These are phyloP conservation scores for Aspergillus sp. DNA, from an alignment of 2,329 filamentous ascomycete genomes.

Conservation along the genomic window DNA sequence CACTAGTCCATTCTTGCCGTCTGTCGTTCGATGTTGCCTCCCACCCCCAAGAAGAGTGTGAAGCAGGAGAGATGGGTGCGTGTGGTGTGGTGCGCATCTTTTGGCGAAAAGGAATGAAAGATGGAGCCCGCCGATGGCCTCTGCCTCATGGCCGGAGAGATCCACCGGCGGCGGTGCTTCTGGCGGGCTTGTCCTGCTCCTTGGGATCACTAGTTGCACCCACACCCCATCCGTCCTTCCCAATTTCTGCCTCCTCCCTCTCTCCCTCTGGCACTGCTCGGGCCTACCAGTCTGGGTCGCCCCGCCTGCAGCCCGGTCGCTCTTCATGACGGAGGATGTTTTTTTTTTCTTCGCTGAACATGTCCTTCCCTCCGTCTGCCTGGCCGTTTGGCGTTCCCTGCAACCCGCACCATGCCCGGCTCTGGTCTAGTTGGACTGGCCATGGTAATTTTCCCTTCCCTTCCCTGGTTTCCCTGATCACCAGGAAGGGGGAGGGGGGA, in stretches of 20 bases:
- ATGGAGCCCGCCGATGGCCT: conserved; percentile 21
- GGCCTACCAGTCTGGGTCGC: conserved; percentile 25
- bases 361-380: conserved; percentile 2
- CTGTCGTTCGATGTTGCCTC: neutral
- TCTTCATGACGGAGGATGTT: conserved; percentile 13
- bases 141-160: conserved; percentile 19
- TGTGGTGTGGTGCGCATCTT: too few relatives aligned
- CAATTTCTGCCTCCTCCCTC: conserved; percentile 13
- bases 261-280: conserved; percentile 16
- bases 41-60: neutral
- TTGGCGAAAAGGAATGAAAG: neutral
- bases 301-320: conserved; percentile 23
- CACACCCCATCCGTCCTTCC: conserved; percentile 15
- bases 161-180: conserved; percentile 21
- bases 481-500: conserved; percentile 9
- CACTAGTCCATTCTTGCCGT: neutral
- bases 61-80: neutral
- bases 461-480: conserved; percentile 15
- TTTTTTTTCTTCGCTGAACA: conserved; percentile 3
- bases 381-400: conserved; percentile 14
- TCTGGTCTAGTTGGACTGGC: conserved; percentile 18
- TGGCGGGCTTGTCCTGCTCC: conserved; percentile 23
- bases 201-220: conserved; percentile 29
- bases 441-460: neutral
- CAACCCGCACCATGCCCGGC: conserved; percentile 16